Conservation (phyloP, 352 stramenopile genomes). For the Pythium guiyangense region DNA sequence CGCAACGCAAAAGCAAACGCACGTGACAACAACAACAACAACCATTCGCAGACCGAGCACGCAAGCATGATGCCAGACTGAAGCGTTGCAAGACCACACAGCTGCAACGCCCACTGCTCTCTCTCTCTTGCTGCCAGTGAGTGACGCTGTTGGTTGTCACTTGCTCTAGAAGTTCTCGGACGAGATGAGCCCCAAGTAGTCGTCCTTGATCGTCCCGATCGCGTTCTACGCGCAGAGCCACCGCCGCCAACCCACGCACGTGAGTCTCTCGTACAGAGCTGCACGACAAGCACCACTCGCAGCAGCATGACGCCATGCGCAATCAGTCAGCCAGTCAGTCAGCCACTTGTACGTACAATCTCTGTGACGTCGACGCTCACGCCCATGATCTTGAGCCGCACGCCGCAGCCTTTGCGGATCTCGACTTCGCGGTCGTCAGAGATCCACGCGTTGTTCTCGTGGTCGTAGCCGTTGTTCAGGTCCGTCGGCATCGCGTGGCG, state of each 20-base stretch:
- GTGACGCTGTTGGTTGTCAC: not conserved
- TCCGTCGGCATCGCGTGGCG: constrained; percentile 94
- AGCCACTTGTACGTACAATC: constrained; percentile 53
- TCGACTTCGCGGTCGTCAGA: constrained; percentile 96
- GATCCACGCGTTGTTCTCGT: constrained; percentile 97
- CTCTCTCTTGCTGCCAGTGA: too few species aligned
- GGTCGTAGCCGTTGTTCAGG: constrained; percentile 94
- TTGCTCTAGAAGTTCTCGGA: constrained; percentile 61
- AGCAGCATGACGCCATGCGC: not conserved
- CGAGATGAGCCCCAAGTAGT: constrained; percentile 97
- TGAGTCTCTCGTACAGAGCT: constrained; percentile 7
- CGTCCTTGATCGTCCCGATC: constrained; percentile 97
- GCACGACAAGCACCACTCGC: too few species aligned
- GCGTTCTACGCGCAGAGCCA: constrained; percentile 64
- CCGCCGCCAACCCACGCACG: constrained; percentile 2
- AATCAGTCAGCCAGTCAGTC: not conserved
- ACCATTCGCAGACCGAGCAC: not conserved
- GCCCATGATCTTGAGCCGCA: constrained; percentile 96
- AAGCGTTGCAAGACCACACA: too few species aligned
- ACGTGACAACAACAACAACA: too few species aligned
- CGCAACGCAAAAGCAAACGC: too few species aligned
- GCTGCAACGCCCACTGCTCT: too few species aligned
- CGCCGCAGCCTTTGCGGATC: constrained; percentile 94
- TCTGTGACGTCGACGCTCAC: constrained; percentile 96
- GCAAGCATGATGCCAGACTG: not conserved